Evolutionary conservation across 352 stramenopile genomes (phyloP), one percentile per base, ranked within the genome.

Genomic region (Phytophthora cactorum): DNA sequence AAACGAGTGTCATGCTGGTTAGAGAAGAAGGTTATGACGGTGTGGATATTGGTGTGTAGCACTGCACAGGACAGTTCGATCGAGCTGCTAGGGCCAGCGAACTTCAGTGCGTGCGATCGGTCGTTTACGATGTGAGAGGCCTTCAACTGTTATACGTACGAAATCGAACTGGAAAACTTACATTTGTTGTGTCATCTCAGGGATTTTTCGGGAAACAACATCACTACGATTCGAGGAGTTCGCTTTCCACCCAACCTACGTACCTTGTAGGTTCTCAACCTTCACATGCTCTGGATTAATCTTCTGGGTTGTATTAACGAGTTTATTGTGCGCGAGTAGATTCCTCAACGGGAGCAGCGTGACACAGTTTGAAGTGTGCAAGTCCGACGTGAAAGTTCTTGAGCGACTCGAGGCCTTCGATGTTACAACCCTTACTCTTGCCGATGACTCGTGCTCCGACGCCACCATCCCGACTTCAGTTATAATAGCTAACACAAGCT

Each of bases 341-440:
- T 52, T 75, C 5, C 43, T 80, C 11, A 77, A 74, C 39, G 69
- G 65, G 14, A 77, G 68, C 41, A 72, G 12, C n/a, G 47, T 80
- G 25, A 68, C 64, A 1, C 38, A 72, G 3, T 72, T 80, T 38
- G 72, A 77, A 41, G 64, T 80, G 29, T 68, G 72, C 41, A 67
- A 72, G 47, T 59, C 68, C 8, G 68, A 80, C 28, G 54, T 77
- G 32, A n/a, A 49, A 5, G 61, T 78, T 22, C 38, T 80, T n/a
- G 49, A 70, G 22, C 55, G 17, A n/a, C 45, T 80, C 5, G 65
- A 71, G 10, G 44, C 17, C 11, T 75, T 80, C 34, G 52, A 72
- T 49, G 55, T 75, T 4, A 49, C 61, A 34, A 44, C 28, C 10
- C 25, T 75, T 15, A 38, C 41, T 41, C 17, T 70, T 28, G 2